Conservation (phyloP, 208 protist genomes). For the Leishmania turanica region DNA sequence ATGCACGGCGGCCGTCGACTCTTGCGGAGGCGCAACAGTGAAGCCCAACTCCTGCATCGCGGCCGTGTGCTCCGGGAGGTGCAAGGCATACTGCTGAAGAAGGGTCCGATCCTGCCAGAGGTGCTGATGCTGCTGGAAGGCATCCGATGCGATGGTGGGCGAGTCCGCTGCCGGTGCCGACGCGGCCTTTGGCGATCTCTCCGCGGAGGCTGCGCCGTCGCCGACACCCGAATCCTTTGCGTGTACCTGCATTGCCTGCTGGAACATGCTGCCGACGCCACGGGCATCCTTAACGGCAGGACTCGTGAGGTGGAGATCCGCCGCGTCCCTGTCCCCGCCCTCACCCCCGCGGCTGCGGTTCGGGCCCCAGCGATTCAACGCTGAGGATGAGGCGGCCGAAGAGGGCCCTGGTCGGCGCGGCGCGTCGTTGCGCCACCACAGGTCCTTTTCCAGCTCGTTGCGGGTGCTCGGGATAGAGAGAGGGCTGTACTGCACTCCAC, state of each 20-base stretch:
- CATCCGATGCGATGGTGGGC: not conserved
- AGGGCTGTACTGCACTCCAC: constrained; percentile 62
- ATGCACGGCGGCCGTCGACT: not conserved
- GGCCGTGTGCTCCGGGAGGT: constrained; percentile 40
- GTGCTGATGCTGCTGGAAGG: constrained; percentile 21
- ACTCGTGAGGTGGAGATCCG: constrained; percentile 7
- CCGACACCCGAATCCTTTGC: not conserved
- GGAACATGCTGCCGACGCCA: constrained; percentile 27
- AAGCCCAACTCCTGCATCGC: constrained; percentile 55
- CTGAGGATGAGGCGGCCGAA: not conserved
- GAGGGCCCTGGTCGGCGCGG: constrained; percentile 27
- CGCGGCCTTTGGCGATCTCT: not conserved
- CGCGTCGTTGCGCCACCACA: constrained; percentile 76
- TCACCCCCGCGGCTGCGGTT: not conserved
- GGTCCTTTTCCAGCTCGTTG: constrained; percentile 53
- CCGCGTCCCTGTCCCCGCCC: not conserved
- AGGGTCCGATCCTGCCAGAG: constrained; percentile 42
- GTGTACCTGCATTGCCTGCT: constrained; percentile 19
- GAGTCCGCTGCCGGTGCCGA: not conserved
- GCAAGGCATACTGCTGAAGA: constrained; percentile 54
- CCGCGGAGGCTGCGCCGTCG: not conserved
- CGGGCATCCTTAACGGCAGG: not conserved
- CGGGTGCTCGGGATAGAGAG: constrained; percentile 46
- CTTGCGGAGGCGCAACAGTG: constrained; percentile 31
- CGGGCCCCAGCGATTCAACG: not conserved